Evolutionary conservation across 116 monocot genomes (phyloP), one percentile per base, ranked within the genome.

Genomic region (Dioscorea cayenensis): DNA sequence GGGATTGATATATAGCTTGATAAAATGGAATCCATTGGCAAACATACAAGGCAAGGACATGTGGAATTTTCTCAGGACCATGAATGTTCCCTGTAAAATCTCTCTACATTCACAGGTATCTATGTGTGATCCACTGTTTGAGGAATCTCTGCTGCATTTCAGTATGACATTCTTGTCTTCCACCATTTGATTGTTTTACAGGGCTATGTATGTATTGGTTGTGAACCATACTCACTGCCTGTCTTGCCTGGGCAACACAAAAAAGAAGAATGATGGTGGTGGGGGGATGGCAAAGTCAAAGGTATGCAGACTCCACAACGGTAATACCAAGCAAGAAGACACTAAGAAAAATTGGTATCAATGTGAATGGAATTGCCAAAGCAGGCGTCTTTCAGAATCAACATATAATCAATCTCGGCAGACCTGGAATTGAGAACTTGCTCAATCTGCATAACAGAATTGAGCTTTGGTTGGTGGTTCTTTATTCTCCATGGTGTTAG

Each of bases 1-100:
- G 94, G 91, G 4, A n/a, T 91, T 67, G 87, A 83, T 36, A 90
- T 93, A 93, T 13, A 97, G 97, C 75, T 73, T 97, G 77, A 73
- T 90, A 13, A 97, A 97, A 74, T 93, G 99, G 99, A 99, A 99
- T 67, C 93, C 94, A 7, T 88, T 91, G 0, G 91, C 94, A 0
- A 89, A 86, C 49, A 84, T 94, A 2, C 81, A 86, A 0, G 99
- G 99, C 10, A 81, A 71, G 14, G 91, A 94, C 25, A 77, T 94
- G 14, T 93, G 97, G 99, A 90, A 82, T 48, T 94, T 99, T 77
- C 83, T 99, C 16, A 77, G 85, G 48, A 89, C 94, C 73, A 93
- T 99, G 99, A 73, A 89, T 63, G 93, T 94, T 49, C 97, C 97
- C 38, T 38, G 9, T 38, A 38, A 38, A 38, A 6, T 38, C 38